Conservation (phyloP, 2,329 filamentous ascomycete species). For the Microdochium paspali region DNA sequence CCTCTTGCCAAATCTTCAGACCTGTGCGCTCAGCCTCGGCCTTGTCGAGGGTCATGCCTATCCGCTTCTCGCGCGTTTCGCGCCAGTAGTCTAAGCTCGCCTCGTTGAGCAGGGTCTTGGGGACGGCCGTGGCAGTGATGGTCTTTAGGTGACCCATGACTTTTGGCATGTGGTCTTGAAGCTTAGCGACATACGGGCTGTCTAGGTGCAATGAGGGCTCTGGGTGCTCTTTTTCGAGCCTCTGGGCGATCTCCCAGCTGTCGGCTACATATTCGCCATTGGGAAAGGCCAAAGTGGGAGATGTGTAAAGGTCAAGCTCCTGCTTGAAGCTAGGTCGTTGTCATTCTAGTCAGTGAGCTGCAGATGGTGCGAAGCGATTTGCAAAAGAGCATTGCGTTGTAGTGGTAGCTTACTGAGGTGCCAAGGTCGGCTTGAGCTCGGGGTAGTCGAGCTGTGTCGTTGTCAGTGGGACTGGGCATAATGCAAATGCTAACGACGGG, state of each 20-base stretch:
- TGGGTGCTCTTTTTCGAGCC: slow-evolving; percentile 50
- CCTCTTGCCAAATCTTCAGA: slow-evolving; percentile 35
- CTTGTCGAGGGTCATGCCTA: slow-evolving; percentile 45
- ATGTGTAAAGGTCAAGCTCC: slow-evolving; percentile 14
- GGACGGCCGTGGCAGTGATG: slow-evolving; percentile 37
- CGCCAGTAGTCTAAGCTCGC: slow-evolving; percentile 45
- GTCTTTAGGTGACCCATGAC: slow-evolving; percentile 23
- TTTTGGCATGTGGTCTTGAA: slow-evolving; percentile 28
- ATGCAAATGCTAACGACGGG: no score
- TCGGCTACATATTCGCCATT: slow-evolving; percentile 56
- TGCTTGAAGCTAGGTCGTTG: slow-evolving; percentile 34
- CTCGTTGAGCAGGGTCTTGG: slow-evolving; percentile 38
- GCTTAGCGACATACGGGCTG: slow-evolving; percentile 33
- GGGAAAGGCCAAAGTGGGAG: slow-evolving; percentile 24
- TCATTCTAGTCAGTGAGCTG: not conserved
- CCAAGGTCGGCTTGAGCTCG: slow-evolving; percentile 46
- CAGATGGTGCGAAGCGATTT: not conserved
- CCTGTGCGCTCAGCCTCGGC: slow-evolving; percentile 35
- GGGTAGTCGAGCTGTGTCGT: slow-evolving; percentile 48
- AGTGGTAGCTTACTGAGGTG: slow-evolving; percentile 37
- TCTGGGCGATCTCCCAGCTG: slow-evolving; percentile 46
- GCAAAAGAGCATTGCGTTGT: no score
- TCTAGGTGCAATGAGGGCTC: slow-evolving; percentile 48
- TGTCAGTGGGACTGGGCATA: no score
- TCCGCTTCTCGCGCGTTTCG: slow-evolving; percentile 33